phyloP scores from a whole-genome alignment of 805 yeast species.

The Candida ficus region DNA sequence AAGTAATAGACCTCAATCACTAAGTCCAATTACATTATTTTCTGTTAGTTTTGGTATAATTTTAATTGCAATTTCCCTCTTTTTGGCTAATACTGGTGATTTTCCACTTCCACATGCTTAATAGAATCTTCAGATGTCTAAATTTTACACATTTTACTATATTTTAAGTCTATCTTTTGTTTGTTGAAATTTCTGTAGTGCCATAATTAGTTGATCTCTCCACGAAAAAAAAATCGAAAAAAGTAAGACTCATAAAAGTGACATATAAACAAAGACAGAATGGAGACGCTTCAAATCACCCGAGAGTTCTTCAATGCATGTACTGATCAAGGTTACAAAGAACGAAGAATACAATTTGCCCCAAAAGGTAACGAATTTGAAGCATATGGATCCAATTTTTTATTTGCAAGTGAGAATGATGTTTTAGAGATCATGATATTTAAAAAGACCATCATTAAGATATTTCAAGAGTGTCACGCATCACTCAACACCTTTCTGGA shows the following conservation, averaged over 20 bases:
- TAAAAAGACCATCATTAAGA: slow-evolving; percentile 23
- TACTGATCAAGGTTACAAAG: slow-evolving; percentile 3
- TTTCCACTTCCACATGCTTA: neutral
- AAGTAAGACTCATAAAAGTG: neutral
- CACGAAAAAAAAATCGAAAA: neutral
- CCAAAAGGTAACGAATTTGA: slow-evolving; percentile 2
- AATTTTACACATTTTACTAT: no score
- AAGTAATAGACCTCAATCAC: slow-evolving; percentile 2
- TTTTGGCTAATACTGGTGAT: neutral
- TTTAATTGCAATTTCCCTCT: neutral
- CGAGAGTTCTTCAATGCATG: slow-evolving; percentile 12
- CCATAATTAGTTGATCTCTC: no score
- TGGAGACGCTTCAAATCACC: slow-evolving; percentile 1
- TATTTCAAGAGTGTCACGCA: slow-evolving; percentile 30
- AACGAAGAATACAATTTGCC: slow-evolving; percentile 12
- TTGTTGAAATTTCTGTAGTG: no score
- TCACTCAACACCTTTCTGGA: slow-evolving; percentile 9
- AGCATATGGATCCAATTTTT: slow-evolving; percentile 10
- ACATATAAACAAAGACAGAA: neutral
- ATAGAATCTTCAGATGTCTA: no score
- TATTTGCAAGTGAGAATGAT: slow-evolving; percentile 7
- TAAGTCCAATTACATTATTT: slow-evolving; percentile 2
- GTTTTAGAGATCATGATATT: slow-evolving; percentile 30
- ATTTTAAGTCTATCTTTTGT: no score
- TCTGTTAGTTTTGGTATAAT: neutral